Base-by-base conservation (phyloP, 164 flowering plant species). In the Nelumbo lutea region DNA sequence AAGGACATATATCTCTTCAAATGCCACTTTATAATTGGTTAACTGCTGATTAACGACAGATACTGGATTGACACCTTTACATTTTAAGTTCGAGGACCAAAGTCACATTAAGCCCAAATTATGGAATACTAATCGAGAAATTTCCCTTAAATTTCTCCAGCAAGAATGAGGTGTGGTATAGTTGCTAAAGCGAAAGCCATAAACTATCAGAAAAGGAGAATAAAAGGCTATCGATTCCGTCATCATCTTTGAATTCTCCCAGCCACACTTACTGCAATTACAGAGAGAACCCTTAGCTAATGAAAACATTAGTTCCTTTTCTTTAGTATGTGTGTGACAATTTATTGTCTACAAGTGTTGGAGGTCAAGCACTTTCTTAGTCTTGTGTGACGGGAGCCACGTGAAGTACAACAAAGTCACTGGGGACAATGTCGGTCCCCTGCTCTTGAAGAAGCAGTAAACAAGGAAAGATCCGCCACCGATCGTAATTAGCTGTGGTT, bases 391-490 rank as follows among this genome's bases (percentile, higher is more conserved):
- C 69, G 98, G 98, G 39, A 77, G 83, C 72, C 98, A 93, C 77
- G 90, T 86, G 73, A 93, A 90, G 88, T 94, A 93, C 82, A 93
- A 93, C 83, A 90, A 93, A 75, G 96, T 88, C 9, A 87, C 88
- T 45, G 98, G 98, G 27, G 97, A 93, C 72, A 93, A 90, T 40
- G 97, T 93, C 62, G 98, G 98, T 10, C 98, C 98, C 53, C 74
- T 93, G 81, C 90, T 90, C 48, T 70, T 93, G 75, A 93, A 93
- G 83, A 89, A 89, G 75, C 69, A 81, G 78, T 79, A 70, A 58
- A 41, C 72, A 27, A 38, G 62, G 8, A 15, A n/a, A 69, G 40
- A 52, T 39, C 61, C 41, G 45, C 45, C 46, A 4, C 4, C 7
- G 14, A 13, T 47, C 8, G 52, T 44, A 46, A 6, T 6, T 14